Evolutionary conservation across 1,284 basidiomycete species (phyloP).

Genomic region (Ceratobasidium sp.): DNA sequence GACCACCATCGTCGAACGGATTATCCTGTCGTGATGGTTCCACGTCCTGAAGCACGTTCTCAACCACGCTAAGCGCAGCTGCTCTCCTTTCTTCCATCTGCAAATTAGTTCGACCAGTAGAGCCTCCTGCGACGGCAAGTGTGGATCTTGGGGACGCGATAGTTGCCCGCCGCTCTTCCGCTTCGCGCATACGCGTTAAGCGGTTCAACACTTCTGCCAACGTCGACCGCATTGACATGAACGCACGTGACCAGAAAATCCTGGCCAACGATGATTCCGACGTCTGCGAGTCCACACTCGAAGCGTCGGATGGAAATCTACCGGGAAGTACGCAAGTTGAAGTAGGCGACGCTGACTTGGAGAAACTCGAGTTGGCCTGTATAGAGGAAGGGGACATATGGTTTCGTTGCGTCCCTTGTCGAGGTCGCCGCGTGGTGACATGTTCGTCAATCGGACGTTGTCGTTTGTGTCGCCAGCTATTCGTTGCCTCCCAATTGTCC

Average conservation of each 20-base stretch:
- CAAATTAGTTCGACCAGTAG: neutral
- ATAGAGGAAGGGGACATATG: neutral
- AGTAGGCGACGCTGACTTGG: slow-evolving; percentile 14
- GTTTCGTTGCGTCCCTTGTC: neutral
- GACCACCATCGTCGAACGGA: slow-evolving; percentile 9
- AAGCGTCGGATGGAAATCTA: slow-evolving; percentile 2
- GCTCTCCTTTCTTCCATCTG: neutral
- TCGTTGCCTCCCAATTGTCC: neutral
- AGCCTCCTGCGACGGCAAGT: neutral
- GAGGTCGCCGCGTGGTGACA: slow-evolving; percentile 16
- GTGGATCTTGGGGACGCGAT: neutral
- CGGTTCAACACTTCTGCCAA: slow-evolving; percentile 28
- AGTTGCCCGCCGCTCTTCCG: neutral
- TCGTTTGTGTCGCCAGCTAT: slow-evolving; percentile 33
- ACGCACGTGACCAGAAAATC: slow-evolving; percentile 32
- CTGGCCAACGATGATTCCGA: slow-evolving; percentile 16
- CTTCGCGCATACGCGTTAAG: neutral
- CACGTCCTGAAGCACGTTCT: neutral
- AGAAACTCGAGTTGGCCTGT: slow-evolving; percentile 33
- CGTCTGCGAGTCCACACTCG: neutral
- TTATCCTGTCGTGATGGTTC: neutral
- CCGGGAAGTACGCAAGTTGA: slow-evolving; percentile 27
- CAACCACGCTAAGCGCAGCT: neutral
- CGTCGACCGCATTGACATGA: slow-evolving; percentile 33
- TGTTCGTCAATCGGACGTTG: slow-evolving; percentile 5